Evolutionary conservation across 2,329 filamentous ascomycete genomes (phyloP).

Genomic region (Hypoxylon sp.): DNA sequence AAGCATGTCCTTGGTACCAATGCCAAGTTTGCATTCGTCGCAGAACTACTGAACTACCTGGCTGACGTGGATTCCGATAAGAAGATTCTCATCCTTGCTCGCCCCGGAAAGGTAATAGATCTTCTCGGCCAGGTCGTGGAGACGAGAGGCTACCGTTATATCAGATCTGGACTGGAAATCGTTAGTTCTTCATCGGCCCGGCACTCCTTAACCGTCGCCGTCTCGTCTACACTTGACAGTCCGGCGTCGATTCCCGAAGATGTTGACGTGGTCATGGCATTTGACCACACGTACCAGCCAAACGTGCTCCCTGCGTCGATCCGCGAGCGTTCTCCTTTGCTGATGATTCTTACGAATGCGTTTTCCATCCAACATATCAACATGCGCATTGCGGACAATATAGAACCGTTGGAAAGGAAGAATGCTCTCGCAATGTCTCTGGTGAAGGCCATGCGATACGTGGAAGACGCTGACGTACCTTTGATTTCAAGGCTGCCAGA

Average conservation of each 20-base stretch:
- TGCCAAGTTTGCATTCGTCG: slow-evolving; percentile 70
- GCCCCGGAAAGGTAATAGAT: slow-evolving; percentile 61
- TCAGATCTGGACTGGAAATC: slow-evolving; percentile 45
- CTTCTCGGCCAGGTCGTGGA: slow-evolving; percentile 64
- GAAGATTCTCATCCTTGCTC: slow-evolving; percentile 66
- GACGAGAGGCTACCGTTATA: slow-evolving; percentile 51
- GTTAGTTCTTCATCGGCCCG: slow-evolving; percentile 28
- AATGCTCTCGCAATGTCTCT: slow-evolving; percentile 56
- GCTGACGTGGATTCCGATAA: slow-evolving; percentile 54
- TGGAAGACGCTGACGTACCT: slow-evolving; percentile 57
- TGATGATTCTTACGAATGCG: slow-evolving; percentile 62
- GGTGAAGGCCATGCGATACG: slow-evolving; percentile 48
- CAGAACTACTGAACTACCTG: slow-evolving; percentile 64
- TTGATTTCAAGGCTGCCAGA: slow-evolving; percentile 57
- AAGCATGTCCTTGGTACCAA: slow-evolving; percentile 68
- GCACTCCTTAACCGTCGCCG: slow-evolving; percentile 53
- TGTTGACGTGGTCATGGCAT: slow-evolving; percentile 65
- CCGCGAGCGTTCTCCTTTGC: slow-evolving; percentile 53
- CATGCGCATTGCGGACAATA: slow-evolving; percentile 55
- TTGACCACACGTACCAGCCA: slow-evolving; percentile 62
- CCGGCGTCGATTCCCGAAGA: slow-evolving; percentile 53
- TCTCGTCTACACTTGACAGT: slow-evolving; percentile 57
- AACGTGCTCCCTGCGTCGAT: slow-evolving; percentile 47
- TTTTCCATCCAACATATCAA: slow-evolving; percentile 69
- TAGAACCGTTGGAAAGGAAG: slow-evolving; percentile 60